These are phyloP conservation scores for Diaporthe amygdali DNA, from an alignment of 2,329 filamentous ascomycete genomes.

Conservation along the genomic window DNA sequence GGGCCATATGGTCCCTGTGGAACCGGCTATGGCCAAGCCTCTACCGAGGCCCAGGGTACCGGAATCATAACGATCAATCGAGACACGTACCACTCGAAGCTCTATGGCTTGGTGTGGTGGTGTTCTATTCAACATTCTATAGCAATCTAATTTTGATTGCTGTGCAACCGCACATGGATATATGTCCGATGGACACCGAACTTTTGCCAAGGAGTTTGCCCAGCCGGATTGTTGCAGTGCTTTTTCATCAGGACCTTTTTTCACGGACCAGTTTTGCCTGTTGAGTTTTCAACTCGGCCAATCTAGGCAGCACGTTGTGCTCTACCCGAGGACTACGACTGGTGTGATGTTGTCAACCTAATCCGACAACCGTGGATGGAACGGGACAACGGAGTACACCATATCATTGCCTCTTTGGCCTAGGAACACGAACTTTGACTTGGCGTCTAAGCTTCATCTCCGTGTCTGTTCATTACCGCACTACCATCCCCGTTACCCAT, in stretches of 20 bases:
- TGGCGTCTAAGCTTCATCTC: too few species aligned
- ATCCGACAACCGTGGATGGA: too few species aligned
- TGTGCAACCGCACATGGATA: constrained; percentile 22
- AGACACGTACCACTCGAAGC: neutral
- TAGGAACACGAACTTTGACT: too few species aligned
- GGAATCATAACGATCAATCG: neutral
- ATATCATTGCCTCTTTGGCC: too few species aligned
- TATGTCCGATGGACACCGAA: neutral
- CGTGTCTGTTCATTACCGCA: too few species aligned
- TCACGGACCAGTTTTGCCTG: too few species aligned
- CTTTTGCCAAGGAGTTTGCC: too few species aligned
- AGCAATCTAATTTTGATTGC: constrained; percentile 24
- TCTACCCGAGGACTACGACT: neutral
- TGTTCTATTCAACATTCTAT: neutral
- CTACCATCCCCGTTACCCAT: neutral
- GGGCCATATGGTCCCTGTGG: neutral
- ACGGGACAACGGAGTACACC: too few species aligned
- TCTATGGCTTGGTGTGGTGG: neutral
- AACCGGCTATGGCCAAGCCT: neutral
- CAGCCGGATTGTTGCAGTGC: neutral
- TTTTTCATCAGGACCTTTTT: neutral
- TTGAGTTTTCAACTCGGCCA: neutral
- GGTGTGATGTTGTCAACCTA: too few species aligned
- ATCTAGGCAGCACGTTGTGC: neutral
- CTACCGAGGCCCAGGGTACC: neutral